A percentile compares a stretch with the other conserved stretches of the same genome.
phyloP scores from a whole-genome alignment of 208 protist genomes.

The Trypanosoma avium region DNA sequence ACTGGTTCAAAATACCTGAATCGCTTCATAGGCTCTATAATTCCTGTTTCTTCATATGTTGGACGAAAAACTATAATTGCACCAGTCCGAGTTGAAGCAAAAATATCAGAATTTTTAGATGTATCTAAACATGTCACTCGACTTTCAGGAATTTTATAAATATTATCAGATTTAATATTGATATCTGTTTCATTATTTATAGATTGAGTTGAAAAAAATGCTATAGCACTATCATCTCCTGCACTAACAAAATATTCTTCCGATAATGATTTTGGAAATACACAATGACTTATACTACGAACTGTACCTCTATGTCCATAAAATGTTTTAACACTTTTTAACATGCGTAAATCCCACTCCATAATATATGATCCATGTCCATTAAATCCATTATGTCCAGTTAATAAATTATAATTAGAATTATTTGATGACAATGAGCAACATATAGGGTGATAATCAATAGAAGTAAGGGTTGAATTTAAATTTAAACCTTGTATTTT shows the following conservation, averaged over 20 bases:
- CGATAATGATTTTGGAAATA: slow-evolving; percentile 28
- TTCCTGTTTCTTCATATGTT: slow-evolving; percentile 21
- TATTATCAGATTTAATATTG: neutral
- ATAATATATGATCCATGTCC: slow-evolving; percentile 52
- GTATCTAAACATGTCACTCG: slow-evolving; percentile 47
- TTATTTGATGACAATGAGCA: slow-evolving; percentile 33
- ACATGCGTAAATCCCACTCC: slow-evolving; percentile 73
- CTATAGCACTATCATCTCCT: slow-evolving; percentile 51
- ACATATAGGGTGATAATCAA: slow-evolving; percentile 71
- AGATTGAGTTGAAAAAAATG: slow-evolving; percentile 44
- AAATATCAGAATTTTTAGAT: slow-evolving; percentile 48
- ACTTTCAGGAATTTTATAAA: slow-evolving; percentile 42
- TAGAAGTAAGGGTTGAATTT: slow-evolving; percentile 41
- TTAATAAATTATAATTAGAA: slow-evolving; percentile 37
- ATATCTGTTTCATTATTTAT: slow-evolving; percentile 32
- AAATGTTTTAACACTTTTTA: slow-evolving; percentile 46
- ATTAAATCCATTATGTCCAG: slow-evolving; percentile 77
- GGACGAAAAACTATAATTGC: slow-evolving; percentile 51
- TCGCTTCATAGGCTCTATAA: slow-evolving; percentile 35
- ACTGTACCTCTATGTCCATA: slow-evolving; percentile 52
- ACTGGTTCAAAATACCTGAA: slow-evolving; percentile 64
- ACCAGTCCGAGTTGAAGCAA: slow-evolving; percentile 42
- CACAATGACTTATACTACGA: slow-evolving; percentile 33
- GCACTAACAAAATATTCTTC: slow-evolving; percentile 45
- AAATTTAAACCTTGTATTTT: slow-evolving; percentile 36